phyloP scores from a whole-genome alignment of 1,284 basidiomycete genomes.

The Rhodotorula sp. region DNA sequence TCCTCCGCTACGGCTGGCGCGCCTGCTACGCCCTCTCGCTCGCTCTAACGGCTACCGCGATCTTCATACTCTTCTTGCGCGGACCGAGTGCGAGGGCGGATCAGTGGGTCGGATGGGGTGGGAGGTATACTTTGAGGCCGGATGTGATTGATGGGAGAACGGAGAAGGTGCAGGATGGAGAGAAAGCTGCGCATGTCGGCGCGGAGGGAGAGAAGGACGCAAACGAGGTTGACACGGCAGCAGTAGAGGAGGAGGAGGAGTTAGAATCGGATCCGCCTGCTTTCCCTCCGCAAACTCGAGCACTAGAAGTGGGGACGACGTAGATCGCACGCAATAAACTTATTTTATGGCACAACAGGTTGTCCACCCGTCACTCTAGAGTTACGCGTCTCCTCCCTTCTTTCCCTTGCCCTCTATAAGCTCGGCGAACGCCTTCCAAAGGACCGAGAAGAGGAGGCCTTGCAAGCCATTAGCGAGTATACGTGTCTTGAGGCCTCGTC shows the following conservation, averaged over 20 bases:
- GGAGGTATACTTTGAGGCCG: slow-evolving; percentile 16
- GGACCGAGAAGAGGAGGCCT: slow-evolving; percentile 75
- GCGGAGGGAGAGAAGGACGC: neutral
- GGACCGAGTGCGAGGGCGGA: slow-evolving; percentile 6
- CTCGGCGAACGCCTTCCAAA: slow-evolving; percentile 82
- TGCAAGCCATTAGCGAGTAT: slow-evolving; percentile 72
- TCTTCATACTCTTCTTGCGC: slow-evolving; percentile 1
- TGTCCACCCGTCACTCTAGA: neutral
- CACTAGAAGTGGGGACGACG: neutral
- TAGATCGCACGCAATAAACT: too few species aligned
- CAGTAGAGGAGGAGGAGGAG: neutral
- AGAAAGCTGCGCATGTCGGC: neutral
- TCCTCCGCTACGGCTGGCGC: slow-evolving; percentile 23
- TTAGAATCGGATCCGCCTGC: neutral
- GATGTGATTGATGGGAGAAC: neutral
- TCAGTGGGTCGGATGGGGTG: slow-evolving; percentile 21
- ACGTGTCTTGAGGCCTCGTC: slow-evolving; percentile 76
- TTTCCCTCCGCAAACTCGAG: neutral
- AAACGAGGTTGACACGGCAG: neutral
- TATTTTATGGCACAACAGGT: neutral
- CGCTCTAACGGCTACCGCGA: slow-evolving; percentile 1
- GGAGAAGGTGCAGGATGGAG: neutral
- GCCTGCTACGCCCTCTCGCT: slow-evolving; percentile 13
- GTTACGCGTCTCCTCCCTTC: neutral
- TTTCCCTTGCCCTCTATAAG: neutral